Percentiles rank a stretch among this genome's conserved stretches.
Evolutionary conservation across 2,329 filamentous ascomycete genomes (phyloP).

Genomic region (Cladosporium colombiae): DNA sequence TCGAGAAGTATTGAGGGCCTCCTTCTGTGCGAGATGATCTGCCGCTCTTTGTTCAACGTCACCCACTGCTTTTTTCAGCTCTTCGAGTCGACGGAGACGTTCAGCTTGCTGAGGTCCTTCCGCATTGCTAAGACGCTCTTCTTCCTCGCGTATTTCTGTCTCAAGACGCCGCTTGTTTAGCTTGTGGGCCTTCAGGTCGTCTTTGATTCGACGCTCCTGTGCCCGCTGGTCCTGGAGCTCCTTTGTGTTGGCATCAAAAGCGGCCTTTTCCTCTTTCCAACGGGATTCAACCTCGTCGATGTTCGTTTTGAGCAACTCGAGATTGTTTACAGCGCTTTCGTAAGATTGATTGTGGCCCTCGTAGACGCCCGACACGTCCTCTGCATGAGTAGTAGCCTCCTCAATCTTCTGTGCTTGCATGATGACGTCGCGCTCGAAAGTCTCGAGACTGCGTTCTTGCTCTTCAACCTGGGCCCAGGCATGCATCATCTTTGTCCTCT

Average conservation of each 20-base stretch:
- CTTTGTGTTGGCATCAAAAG: slow-evolving; percentile 45
- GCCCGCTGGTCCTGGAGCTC: slow-evolving; percentile 35
- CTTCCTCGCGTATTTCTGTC: slow-evolving; percentile 55
- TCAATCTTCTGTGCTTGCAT: slow-evolving; percentile 51
- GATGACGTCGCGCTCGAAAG: slow-evolving; percentile 34
- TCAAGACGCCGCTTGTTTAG: slow-evolving; percentile 44
- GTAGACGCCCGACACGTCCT: slow-evolving; percentile 45
- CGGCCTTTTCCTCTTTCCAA: slow-evolving; percentile 52
- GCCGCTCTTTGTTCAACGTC: slow-evolving; percentile 44
- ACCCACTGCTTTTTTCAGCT: slow-evolving; percentile 48
- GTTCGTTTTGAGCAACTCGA: slow-evolving; percentile 39
- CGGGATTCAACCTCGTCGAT: slow-evolving; percentile 50
- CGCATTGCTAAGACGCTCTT: slow-evolving; percentile 58
- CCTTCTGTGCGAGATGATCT: slow-evolving; percentile 39
- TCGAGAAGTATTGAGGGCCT: slow-evolving; percentile 37
- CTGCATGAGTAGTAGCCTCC: slow-evolving; percentile 47
- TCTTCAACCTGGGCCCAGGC: slow-evolving; percentile 87
- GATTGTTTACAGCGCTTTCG: slow-evolving; percentile 39
- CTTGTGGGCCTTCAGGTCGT: slow-evolving; percentile 57
- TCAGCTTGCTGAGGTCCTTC: slow-evolving; percentile 69
- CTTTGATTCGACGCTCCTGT: slow-evolving; percentile 66
- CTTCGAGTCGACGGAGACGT: slow-evolving; percentile 58
- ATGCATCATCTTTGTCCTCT: slow-evolving; percentile 64
- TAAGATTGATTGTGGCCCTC: slow-evolving; percentile 46
- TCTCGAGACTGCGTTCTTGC: slow-evolving; percentile 57